These are phyloP conservation scores for Lithohypha guttulata DNA, from an alignment of 2,329 filamentous ascomycete genomes.

Conservation along the genomic window DNA sequence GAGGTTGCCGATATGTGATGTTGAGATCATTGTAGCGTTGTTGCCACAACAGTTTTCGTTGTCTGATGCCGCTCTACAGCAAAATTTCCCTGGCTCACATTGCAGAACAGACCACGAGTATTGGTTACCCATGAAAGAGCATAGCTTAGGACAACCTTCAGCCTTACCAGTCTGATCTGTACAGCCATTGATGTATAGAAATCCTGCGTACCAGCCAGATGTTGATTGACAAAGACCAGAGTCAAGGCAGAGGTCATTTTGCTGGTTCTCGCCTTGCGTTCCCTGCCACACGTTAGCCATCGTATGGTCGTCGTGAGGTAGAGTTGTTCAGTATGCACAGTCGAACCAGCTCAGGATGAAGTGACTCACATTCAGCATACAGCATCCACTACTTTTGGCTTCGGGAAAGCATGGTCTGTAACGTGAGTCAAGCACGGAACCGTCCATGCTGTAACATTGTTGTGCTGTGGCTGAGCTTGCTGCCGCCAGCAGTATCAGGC, in stretches of 20 bases:
- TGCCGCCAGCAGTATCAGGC: neutral
- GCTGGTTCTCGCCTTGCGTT: constrained; percentile 5
- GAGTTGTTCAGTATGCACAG: too few species aligned
- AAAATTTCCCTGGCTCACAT: constrained; percentile 12
- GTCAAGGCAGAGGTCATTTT: constrained; percentile 12
- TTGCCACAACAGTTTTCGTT: constrained; percentile 11
- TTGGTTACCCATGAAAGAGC: constrained; percentile 9
- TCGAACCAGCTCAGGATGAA: too few species aligned
- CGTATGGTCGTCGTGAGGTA: too few species aligned
- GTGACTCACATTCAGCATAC: constrained; percentile 11
- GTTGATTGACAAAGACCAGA: constrained; percentile 13
- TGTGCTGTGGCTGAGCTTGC: constrained; percentile 4
- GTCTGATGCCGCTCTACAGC: constrained; percentile 10
- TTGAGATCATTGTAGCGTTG: constrained; percentile 6
- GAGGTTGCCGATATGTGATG: constrained; percentile 10
- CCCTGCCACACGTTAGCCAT: too few species aligned
- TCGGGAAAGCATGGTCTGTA: constrained; percentile 10
- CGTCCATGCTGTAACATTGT: constrained; percentile 11
- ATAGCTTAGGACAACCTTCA: constrained; percentile 11
- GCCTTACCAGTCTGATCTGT: constrained; percentile 11
- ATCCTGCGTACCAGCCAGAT: constrained; percentile 9
- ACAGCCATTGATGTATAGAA: constrained; percentile 10
- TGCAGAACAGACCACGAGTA: constrained; percentile 10
- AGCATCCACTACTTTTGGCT: constrained; percentile 9
- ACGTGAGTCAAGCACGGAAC: constrained; percentile 6